These are phyloP conservation scores for Wickerhamiella musiphila DNA, from an alignment of 805 yeast genomes.

Conservation along the genomic window DNA sequence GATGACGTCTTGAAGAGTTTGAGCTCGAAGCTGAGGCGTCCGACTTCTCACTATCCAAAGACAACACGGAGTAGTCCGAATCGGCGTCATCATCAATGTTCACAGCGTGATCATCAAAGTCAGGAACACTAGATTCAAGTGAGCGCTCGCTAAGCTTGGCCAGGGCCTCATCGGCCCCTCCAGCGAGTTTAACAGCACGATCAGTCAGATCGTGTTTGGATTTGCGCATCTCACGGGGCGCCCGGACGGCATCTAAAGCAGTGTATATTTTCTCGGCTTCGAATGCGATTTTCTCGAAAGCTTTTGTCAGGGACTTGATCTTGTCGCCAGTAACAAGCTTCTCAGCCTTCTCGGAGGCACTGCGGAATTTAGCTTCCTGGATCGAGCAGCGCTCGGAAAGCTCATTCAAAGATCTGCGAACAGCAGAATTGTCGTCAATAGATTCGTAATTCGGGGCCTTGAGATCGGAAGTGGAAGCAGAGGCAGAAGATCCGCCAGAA, in stretches of 20 bases:
- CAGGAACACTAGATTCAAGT: no score
- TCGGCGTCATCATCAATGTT: neutral
- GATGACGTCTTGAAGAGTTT: neutral
- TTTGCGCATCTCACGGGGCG: constrained; percentile 1
- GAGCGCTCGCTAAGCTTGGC: neutral
- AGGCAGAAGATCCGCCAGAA: no score
- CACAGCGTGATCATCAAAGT: no score
- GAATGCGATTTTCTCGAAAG: neutral
- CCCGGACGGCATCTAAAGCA: constrained; percentile 1
- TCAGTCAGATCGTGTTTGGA: neutral
- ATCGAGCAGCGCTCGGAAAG: no score
- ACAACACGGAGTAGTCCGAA: neutral
- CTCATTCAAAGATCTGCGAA: no score
- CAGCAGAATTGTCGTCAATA: no score
- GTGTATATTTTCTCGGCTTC: neutral
- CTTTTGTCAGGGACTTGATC: neutral
- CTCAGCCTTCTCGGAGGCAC: neutral
- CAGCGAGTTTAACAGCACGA: neutral
- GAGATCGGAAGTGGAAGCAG: no score
- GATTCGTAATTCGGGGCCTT: no score
- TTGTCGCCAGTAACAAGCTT: neutral
- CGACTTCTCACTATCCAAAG: neutral
- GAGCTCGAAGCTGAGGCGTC: neutral
- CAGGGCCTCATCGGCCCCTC: neutral
- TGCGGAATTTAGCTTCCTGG: neutral